Conservation (phyloP, 768 basidiomycete species). For the Serendipita indica region DNA sequence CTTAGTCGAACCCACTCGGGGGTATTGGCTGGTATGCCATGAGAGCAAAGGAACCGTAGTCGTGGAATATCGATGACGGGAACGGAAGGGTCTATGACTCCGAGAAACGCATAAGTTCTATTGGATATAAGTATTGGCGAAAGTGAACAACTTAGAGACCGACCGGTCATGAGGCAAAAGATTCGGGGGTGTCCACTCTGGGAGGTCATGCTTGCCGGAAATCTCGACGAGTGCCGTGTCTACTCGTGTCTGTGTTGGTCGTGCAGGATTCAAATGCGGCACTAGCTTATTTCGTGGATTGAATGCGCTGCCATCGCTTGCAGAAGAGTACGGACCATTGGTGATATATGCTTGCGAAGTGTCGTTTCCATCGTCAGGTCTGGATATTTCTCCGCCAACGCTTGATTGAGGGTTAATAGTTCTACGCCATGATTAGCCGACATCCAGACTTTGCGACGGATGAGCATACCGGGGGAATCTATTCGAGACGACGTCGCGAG, state of each 20-base stretch:
- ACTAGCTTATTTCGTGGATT: background rate
- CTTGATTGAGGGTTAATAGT: background rate
- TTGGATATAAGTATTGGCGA: background rate
- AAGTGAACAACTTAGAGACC: background rate
- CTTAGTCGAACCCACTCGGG: background rate
- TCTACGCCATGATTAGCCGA: background rate
- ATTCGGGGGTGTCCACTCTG: background rate
- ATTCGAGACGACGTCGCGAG: constrained; percentile 3
- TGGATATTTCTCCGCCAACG: background rate
- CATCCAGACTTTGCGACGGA: background rate
- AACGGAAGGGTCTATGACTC: background rate
- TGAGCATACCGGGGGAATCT: background rate
- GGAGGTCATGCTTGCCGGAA: background rate
- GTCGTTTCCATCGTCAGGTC: background rate
- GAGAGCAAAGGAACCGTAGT: background rate
- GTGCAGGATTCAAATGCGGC: background rate
- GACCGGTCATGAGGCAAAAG: background rate
- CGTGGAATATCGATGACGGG: background rate
- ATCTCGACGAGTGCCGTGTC: background rate
- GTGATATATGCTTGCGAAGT: background rate
- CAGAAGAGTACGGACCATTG: background rate
- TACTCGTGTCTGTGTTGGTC: background rate
- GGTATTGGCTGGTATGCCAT: background rate
- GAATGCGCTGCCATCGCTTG: too few relatives aligned
- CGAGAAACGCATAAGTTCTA: background rate